Evolutionary conservation across 2,329 filamentous ascomycete genomes (phyloP).

Genomic region (Stagonosporopsis rhizophila): DNA sequence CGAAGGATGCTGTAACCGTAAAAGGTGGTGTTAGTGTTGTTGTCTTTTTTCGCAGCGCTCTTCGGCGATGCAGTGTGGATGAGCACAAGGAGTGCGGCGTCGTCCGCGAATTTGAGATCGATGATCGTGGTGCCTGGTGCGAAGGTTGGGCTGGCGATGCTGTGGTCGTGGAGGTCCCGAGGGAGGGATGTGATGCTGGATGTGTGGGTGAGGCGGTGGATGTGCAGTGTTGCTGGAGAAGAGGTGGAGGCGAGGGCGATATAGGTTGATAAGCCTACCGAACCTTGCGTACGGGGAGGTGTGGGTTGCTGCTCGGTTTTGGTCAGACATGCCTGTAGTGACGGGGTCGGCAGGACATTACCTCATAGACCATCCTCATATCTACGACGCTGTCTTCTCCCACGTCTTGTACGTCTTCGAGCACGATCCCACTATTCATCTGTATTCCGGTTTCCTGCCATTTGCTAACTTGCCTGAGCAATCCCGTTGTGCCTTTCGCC

Average conservation of each 20-base stretch:
- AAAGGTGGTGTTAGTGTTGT: background rate
- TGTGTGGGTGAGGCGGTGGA: slow-evolving; percentile 45
- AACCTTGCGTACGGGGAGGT: background rate
- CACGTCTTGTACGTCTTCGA: slow-evolving; percentile 48
- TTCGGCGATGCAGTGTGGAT: slow-evolving; percentile 43
- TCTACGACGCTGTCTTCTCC: slow-evolving; percentile 54
- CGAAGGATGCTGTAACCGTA: slow-evolving; percentile 23
- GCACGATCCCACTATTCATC: slow-evolving; percentile 69
- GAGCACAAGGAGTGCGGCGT: slow-evolving; percentile 67
- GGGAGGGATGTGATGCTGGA: slow-evolving; percentile 52
- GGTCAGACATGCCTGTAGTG: slow-evolving; percentile 14
- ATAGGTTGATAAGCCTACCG: slow-evolving; percentile 35
- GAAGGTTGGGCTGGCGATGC: slow-evolving; percentile 63
- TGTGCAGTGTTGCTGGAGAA: slow-evolving; percentile 19
- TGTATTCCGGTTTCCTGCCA: slow-evolving; percentile 63
- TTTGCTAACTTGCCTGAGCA: slow-evolving; percentile 50
- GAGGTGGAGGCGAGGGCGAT: slow-evolving; percentile 28
- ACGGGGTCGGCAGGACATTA: slow-evolving; percentile 33
- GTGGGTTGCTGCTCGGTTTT: slow-evolving; percentile 4
- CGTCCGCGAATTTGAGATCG: slow-evolving; percentile 73
- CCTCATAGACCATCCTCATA: slow-evolving; percentile 64
- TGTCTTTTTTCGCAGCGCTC: background rate
- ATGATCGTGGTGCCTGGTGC: slow-evolving; percentile 48
- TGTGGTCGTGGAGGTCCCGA: slow-evolving; percentile 34
- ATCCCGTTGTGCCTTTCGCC: slow-evolving; percentile 41